Conservation (phyloP, 805 yeast species). For the Brettanomyces custersianus region DNA sequence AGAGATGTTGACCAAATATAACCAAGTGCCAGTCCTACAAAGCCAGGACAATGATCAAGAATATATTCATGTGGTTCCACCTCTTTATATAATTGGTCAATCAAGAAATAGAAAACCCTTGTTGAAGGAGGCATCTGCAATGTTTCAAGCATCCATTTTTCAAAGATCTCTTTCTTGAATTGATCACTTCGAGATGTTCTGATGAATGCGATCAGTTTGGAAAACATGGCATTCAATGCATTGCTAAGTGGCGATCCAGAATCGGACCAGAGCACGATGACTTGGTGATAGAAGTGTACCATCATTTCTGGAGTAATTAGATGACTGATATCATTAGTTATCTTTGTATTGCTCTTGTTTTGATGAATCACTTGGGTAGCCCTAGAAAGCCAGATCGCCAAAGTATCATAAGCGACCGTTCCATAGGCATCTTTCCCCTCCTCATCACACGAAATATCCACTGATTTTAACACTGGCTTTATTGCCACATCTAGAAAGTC, state of each 20-base stretch:
- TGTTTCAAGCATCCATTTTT: slow-evolving; percentile 37
- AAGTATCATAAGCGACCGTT: slow-evolving; percentile 45
- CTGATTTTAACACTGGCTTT: slow-evolving; percentile 23
- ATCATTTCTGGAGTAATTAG: slow-evolving; percentile 16
- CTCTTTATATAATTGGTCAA: slow-evolving; percentile 48
- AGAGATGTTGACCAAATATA: slow-evolving; percentile 49
- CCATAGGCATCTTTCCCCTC: slow-evolving; percentile 22
- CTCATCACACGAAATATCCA: slow-evolving; percentile 25
- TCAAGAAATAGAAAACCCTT: slow-evolving; percentile 51
- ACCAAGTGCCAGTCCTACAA: slow-evolving; percentile 38
- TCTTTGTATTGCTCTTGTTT: background rate
- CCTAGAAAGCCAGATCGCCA: slow-evolving; percentile 59
- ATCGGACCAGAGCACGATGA: slow-evolving; percentile 63
- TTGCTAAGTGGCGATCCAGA: slow-evolving; percentile 64
- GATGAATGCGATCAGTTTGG: slow-evolving; percentile 38
- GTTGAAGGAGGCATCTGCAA: slow-evolving; percentile 39
- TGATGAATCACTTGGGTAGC: slow-evolving; percentile 29
- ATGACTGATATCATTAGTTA: background rate
- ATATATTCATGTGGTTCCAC: slow-evolving; percentile 33
- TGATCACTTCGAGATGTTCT: slow-evolving; percentile 7
- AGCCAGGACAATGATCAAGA: slow-evolving; percentile 33
- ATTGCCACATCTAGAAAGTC: slow-evolving; percentile 10
- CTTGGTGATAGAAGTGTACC: slow-evolving; percentile 36
- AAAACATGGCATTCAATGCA: slow-evolving; percentile 53
- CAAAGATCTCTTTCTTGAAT: slow-evolving; percentile 10